A percentile compares a stretch with the other conserved stretches of the same genome.
Conservation (phyloP, 1,139 yeast species). For the Sugiyamaella xylanicola region DNA sequence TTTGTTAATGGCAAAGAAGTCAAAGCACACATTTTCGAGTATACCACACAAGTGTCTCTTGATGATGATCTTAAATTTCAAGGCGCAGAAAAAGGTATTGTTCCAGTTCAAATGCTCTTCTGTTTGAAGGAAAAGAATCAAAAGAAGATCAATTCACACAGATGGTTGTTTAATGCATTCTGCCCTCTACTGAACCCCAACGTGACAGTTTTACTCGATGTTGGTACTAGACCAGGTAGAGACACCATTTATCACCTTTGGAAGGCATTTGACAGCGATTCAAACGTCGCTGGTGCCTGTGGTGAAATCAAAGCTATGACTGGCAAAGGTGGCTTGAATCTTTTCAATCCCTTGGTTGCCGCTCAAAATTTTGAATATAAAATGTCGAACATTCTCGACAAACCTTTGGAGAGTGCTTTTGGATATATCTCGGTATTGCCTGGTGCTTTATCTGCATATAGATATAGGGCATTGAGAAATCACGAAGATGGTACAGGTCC, state of each 20-base stretch:
- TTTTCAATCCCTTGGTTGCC: constrained; percentile 89
- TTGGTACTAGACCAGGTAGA: constrained; percentile 86
- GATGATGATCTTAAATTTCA: constrained; percentile 84
- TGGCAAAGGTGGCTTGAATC: constrained; percentile 78
- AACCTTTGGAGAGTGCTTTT: constrained; percentile 89
- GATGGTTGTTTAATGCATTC: constrained; percentile 92
- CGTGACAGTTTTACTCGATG: constrained; percentile 81
- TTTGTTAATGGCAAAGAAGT: constrained; percentile 88
- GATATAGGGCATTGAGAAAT: constrained; percentile 83
- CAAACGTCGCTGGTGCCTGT: constrained; percentile 97
- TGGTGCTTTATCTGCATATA: constrained; percentile 93
- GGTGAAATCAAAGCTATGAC: constrained; percentile 96
- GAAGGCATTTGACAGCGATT: constrained; percentile 95
- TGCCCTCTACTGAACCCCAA: constrained; percentile 90
- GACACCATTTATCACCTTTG: constrained; percentile 87
- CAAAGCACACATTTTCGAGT: constrained; percentile 89
- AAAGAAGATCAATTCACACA: constrained; percentile 89
- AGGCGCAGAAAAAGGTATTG: constrained; percentile 76
- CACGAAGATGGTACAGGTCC: constrained; percentile 95
- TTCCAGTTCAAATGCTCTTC: constrained; percentile 89
- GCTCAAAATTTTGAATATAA: constrained; percentile 97
- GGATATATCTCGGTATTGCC: constrained; percentile 95
- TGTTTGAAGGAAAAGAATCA: constrained; percentile 87
- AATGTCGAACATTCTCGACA: constrained; percentile 92
- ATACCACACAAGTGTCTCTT: constrained; percentile 85